phyloP scores from a whole-genome alignment of 306 rosid species.

The Begonia masoniana region DNA sequence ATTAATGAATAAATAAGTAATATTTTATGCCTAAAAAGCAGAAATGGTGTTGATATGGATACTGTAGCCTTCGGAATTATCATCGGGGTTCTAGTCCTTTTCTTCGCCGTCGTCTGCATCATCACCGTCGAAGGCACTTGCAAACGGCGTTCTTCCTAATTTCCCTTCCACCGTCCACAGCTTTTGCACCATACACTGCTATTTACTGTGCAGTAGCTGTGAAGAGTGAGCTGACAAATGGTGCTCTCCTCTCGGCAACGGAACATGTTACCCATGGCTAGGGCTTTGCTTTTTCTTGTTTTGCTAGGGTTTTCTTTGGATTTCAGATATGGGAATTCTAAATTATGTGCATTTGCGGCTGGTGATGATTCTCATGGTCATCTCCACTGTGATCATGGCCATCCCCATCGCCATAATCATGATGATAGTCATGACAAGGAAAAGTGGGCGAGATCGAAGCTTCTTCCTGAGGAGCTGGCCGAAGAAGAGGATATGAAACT shows the following conservation, averaged over 20 bases:
- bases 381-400: slow-evolving; percentile 25
- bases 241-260: background rate
- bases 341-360: slow-evolving; percentile 13
- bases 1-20: too few relatives aligned
- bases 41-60: slow-evolving; percentile 30
- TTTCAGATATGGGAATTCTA: slow-evolving; percentile 32
- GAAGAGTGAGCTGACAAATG: background rate
- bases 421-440: slow-evolving; percentile 17
- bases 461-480: slow-evolving; percentile 89
- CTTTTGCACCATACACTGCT: background rate
- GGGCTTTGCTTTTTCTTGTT: slow-evolving; percentile 15
- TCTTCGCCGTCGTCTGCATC: slow-evolving; percentile 42
- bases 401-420: slow-evolving; percentile 13
- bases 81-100: slow-evolving; percentile 60
- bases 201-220: background rate
- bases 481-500: slow-evolving; percentile 93
- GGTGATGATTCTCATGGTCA: slow-evolving; percentile 13
- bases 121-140: slow-evolving; percentile 84
- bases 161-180: background rate
- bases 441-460: slow-evolving; percentile 18
- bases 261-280: slow-evolving; percentile 1
- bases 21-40: too few relatives aligned
- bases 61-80: slow-evolving; percentile 65
- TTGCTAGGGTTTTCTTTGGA: slow-evolving; percentile 29
- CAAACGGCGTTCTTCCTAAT: slow-evolving; percentile 27